Evolutionary conservation across 805 yeast genomes (phyloP).

Genomic region (Kazachstania bromeliacearum): DNA sequence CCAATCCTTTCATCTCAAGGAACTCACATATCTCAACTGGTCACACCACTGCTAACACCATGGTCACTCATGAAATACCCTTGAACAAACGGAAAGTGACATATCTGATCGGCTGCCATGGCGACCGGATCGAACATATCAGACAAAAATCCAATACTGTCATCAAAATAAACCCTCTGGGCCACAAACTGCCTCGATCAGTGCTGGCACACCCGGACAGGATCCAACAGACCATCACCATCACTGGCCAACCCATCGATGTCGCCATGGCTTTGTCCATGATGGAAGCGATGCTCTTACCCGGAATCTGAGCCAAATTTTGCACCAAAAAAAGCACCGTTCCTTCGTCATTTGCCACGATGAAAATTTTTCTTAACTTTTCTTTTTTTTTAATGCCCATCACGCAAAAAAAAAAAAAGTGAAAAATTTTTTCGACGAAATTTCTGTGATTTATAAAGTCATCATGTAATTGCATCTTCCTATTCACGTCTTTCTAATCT

Average conservation of each 20-base stretch:
- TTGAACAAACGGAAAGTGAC: slow-evolving; percentile 6
- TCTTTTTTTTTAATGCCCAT: too few species aligned
- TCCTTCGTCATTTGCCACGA: too few species aligned
- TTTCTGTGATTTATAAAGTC: neutral
- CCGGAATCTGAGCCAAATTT: neutral
- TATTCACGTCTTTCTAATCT: neutral
- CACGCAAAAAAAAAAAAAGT: too few species aligned
- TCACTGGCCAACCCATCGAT: slow-evolving; percentile 21
- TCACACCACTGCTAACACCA: neutral
- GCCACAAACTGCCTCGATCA: slow-evolving; percentile 7
- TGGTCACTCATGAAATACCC: slow-evolving; percentile 6
- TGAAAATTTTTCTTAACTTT: too few species aligned
- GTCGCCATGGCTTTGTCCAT: neutral
- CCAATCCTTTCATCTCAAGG: neutral
- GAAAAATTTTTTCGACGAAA: too few species aligned
- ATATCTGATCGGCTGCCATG: neutral
- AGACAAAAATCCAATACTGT: slow-evolving; percentile 26
- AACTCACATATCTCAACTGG: neutral
- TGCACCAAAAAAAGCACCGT: too few species aligned
- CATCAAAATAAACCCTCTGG: slow-evolving; percentile 33
- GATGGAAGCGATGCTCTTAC: neutral
- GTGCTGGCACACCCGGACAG: slow-evolving; percentile 10
- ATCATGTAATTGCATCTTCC: neutral
- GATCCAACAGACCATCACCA: slow-evolving; percentile 22
- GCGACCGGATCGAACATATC: neutral